Base-by-base conservation (phyloP, 768 basidiomycete species). In the Imleria badia region DNA sequence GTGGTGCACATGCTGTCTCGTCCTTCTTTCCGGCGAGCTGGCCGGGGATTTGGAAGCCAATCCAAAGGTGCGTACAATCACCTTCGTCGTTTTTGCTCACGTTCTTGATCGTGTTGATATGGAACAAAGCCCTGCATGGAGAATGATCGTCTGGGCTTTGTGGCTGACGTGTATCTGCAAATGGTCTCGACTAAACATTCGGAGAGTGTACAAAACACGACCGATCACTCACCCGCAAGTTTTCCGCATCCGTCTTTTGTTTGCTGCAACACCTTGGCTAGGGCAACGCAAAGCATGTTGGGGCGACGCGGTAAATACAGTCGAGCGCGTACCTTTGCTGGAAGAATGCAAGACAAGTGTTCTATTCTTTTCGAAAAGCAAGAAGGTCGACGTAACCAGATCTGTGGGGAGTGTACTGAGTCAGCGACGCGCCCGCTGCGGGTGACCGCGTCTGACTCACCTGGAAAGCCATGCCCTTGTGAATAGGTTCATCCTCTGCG, bases 11-110 rank as follows among this genome's bases (percentile, higher is more conserved):
- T 57, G 94, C 94, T 56, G 94, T 98, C 60, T 98, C 97, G 69
- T 99, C 97, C 74, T 99, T 98, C 77, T 96, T 98, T 26, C 97
- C 96, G 0, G 94, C 89, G 23, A 98, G 84, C 66, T 98, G 94
- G 45, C 97, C 97, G 12, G 97, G 97, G 0, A 95, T 97, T 71
- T 98, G 94, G 76, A 98, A 98, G 73, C 98, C 98, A 71, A 99
- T 94, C 3, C 97, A 85, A 51, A 99, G 80, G 64, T 91, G 93
- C 0, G 94, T 95, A 68, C 87, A 91, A 47, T 98, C 93, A 6
- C 91, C 92, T 72, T 98, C 97, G 59, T 99, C 96, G 59, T 84
- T 97, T 76, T 98, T 98, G 77, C 90, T 94, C 29, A 89, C 91
- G 67, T 96, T 98, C 75, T 99, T 98, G 60, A 99, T 93, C 2